Percentiles rank a stretch among this genome's conserved stretches.
Conservation (phyloP, 768 basidiomycete genomes). For the Trametes gibbosa region DNA sequence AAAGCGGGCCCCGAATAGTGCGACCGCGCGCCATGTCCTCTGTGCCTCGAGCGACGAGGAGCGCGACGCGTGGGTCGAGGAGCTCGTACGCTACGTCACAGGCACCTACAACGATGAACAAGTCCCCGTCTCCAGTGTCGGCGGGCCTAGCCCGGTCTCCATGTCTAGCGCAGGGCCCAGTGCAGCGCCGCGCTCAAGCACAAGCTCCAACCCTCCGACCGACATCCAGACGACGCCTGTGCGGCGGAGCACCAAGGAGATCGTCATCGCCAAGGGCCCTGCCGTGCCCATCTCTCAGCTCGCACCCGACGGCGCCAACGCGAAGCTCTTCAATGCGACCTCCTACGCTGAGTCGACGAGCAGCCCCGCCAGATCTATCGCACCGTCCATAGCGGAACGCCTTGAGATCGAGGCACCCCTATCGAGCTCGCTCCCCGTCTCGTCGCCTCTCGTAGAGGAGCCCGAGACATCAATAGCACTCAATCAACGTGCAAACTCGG, state of each 20-base stretch:
- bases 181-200: slow-evolving; percentile 53
- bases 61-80: slow-evolving; percentile 92
- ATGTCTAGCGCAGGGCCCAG: neutral
- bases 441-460: slow-evolving; percentile 42
- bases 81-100: slow-evolving; percentile 84
- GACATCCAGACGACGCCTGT: slow-evolving; percentile 34
- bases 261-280: slow-evolving; percentile 50
- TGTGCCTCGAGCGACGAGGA: slow-evolving; percentile 96
- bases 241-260: slow-evolving; percentile 52
- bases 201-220: slow-evolving; percentile 44
- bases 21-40: slow-evolving; percentile 82
- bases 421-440: slow-evolving; percentile 56
- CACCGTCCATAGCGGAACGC: slow-evolving; percentile 44
- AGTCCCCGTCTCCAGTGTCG: slow-evolving; percentile 33
- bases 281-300: slow-evolving; percentile 59
- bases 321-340: slow-evolving; percentile 47
- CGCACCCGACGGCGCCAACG: slow-evolving; percentile 50
- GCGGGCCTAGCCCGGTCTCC: slow-evolving; percentile 17
- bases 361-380: slow-evolving; percentile 37
- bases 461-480: slow-evolving; percentile 32
- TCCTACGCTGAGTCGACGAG: slow-evolving; percentile 13
- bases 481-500: slow-evolving; percentile 69
- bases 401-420: slow-evolving; percentile 57
- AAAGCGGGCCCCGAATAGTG: slow-evolving; percentile 66
- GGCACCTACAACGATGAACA: slow-evolving; percentile 78